Evolutionary conservation across 2,329 filamentous ascomycete genomes (phyloP), one percentile per base, ranked within the genome.

Genomic region (Pseudohalonectria lignicola): DNA sequence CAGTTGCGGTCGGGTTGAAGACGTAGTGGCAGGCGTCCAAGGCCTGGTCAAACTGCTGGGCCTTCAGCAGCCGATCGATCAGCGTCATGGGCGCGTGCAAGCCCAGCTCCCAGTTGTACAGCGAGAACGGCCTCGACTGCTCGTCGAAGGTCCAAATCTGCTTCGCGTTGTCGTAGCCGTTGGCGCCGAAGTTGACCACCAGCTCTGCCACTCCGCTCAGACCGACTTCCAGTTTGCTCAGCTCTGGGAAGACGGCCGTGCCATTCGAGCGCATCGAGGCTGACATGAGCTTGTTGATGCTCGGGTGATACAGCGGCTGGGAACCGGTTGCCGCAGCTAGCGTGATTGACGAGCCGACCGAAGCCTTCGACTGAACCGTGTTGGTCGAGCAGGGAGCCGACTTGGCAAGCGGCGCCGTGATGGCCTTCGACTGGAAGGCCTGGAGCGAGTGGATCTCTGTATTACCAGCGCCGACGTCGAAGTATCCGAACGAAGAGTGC

Each of bases 51-150:
- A 46, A 51, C 36, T 54, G 51, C 17, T 52, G 47, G 6, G 34
- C 45, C 10, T 32, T 32, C 2, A 41, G 36, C 2, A 54, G 38
- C 4, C 39, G 28, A 19, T 53, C 48, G 6, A 47, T 39, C 2
- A 50, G 9, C 8, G 44, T 13, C 38, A 51, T 39, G 2, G 43
- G 40, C 1, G 36, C 39, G 34, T 55, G 53, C 4, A 53, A 31
- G 3, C 50, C 49, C 4, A 54, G 4, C 39, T 57, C 54, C 54
- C 54, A 57, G 28, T 53, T 53, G 42, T 56, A 56, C 2, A 51
- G 9, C 2, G 47, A 19, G 35, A 48, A 49, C 3, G 53, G 49
- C 6, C 21, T 21, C 4, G 21, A 15, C 3, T 45, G 39, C 36
- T 55, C 53, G 36, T 55, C 30, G 37, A 36, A 43, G n/a, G 23